phyloP scores from a whole-genome alignment of 2,329 filamentous ascomycete genomes.

The Colletotrichum magnum region DNA sequence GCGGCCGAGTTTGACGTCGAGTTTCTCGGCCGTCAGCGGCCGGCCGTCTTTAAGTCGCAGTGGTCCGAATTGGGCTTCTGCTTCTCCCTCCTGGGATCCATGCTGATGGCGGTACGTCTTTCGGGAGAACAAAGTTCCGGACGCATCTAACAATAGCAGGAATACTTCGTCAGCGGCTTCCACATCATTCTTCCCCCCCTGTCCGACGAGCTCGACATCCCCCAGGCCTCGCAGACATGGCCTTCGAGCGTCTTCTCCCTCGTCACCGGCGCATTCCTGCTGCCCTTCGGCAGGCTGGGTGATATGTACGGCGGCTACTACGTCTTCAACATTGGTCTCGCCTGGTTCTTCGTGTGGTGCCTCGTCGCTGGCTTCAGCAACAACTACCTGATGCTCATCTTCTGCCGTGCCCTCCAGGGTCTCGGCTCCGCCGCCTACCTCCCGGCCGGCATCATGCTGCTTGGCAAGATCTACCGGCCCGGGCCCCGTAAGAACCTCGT shows the following conservation, averaged over 20 bases:
- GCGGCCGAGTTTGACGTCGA: conserved; percentile 60
- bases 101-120: conserved; percentile 67
- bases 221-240: conserved; percentile 73
- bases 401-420: conserved; percentile 81
- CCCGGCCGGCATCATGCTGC: conserved; percentile 78
- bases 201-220: conserved; percentile 73
- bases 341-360: conserved; percentile 79
- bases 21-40: conserved; percentile 73
- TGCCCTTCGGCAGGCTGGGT: conserved; percentile 73
- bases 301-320: conserved; percentile 75
- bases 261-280: conserved; percentile 69
- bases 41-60: conserved; percentile 65
- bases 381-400: conserved; percentile 78
- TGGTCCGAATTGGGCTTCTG: conserved; percentile 74
- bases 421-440: conserved; percentile 81
- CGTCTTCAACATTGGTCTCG: conserved; percentile 71
- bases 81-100: conserved; percentile 72
- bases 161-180: conserved; percentile 86
- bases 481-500: conserved; percentile 81
- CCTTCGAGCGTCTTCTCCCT: conserved; percentile 74
- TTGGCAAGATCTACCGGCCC: conserved; percentile 78
- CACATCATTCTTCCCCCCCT: conserved; percentile 79
- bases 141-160: conserved; percentile 53
- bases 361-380: conserved; percentile 78
- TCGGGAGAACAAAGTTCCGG: not conserved